Conservation (phyloP, 140 eudicot species). For the Flaveria floridana region DNA sequence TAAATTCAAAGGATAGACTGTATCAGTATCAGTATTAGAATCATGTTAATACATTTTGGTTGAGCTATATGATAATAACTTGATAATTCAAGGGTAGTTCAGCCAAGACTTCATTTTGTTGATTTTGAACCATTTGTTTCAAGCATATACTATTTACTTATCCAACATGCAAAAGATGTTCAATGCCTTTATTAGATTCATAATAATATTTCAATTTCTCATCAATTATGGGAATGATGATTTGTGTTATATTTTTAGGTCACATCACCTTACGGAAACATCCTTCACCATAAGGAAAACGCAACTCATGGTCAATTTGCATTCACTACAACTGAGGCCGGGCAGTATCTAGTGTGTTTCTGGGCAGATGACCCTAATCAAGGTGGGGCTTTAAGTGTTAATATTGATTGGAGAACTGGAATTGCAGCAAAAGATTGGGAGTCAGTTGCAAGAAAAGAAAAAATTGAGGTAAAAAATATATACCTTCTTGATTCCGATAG, state of each 20-base stretch:
- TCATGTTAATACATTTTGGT: background rate
- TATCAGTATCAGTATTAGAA: background rate
- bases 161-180: background rate
- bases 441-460: slow-evolving; percentile 78
- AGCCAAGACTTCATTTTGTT: background rate
- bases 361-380: slow-evolving; percentile 57
- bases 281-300: slow-evolving; percentile 49
- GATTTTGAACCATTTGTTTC: no score
- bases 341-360: slow-evolving; percentile 80
- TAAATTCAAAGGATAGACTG: background rate
- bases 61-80: background rate
- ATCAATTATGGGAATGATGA: background rate
- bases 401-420: slow-evolving; percentile 90
- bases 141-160: no score
- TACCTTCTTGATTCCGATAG: background rate
- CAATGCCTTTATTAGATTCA: background rate
- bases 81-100: background rate
- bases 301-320: slow-evolving; percentile 62
- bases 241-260: slow-evolving; percentile 46
- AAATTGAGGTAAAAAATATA: slow-evolving; percentile 62
- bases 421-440: slow-evolving; percentile 97
- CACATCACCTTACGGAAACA: slow-evolving; percentile 82
- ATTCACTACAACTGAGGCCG: slow-evolving; percentile 62
- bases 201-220: background rate
- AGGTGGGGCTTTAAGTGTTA: slow-evolving; percentile 64